These are phyloP conservation scores for Xylaria sp. DNA, from an alignment of 2,329 filamentous ascomycete genomes.

Conservation along the genomic window DNA sequence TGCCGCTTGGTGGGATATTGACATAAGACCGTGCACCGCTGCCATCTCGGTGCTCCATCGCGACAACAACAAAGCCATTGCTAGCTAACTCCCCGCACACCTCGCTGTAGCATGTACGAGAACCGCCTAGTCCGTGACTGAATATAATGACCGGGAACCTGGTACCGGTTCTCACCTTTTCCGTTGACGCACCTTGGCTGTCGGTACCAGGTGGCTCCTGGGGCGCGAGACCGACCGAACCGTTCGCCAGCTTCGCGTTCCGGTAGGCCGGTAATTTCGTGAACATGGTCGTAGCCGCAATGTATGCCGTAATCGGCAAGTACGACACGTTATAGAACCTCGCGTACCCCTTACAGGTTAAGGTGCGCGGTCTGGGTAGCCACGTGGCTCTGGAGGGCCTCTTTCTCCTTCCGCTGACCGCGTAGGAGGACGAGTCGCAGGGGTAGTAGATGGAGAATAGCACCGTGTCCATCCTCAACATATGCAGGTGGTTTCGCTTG, in stretches of 20 bases:
- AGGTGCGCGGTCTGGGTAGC: conserved; percentile 60
- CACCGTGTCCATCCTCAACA: conserved; percentile 55
- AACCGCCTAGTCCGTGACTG: conserved; percentile 67
- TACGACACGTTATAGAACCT: conserved; percentile 59
- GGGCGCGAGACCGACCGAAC: conserved; percentile 51
- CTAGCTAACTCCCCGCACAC: conserved; percentile 69
- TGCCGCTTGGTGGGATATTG: conserved; percentile 52
- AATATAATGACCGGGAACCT: conserved; percentile 66
- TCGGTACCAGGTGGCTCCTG: conserved; percentile 21
- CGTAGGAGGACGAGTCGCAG: conserved; percentile 46
- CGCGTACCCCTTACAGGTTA: conserved; percentile 63
- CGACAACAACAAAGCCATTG: conserved; percentile 66
- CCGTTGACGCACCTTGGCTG: conserved; percentile 24
- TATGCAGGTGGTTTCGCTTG: conserved; percentile 42
- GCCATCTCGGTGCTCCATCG: conserved; percentile 67
- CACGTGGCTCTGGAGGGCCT: conserved; percentile 60
- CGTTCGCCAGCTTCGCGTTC: conserved; percentile 60
- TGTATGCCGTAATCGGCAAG: conserved; percentile 52
- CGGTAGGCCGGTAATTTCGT: conserved; percentile 67
- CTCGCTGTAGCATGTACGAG: conserved; percentile 62
- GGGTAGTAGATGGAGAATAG: conserved; percentile 70
- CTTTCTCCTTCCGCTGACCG: conserved; percentile 43
- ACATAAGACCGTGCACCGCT: conserved; percentile 64
- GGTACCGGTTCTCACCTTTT: conserved; percentile 37
- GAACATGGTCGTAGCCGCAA: conserved; percentile 61